Evolutionary conservation across 495 filamentous ascomycete species (phyloP).

Genomic region (Aspergillus affinis): DNA sequence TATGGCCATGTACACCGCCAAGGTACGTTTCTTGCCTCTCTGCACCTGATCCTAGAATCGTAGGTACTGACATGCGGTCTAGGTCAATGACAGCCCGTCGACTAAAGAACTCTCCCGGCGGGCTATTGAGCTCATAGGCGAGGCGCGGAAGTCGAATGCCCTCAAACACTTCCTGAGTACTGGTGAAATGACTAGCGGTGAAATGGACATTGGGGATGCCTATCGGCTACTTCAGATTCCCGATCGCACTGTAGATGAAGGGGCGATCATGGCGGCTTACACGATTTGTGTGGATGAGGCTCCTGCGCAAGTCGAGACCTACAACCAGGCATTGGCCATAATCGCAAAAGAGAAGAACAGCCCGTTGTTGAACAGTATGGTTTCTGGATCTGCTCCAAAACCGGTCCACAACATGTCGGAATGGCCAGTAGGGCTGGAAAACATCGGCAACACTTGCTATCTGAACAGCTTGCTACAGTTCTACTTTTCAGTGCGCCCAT

Average conservation of each 20-base stretch:
- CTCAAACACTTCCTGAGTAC: constrained; percentile 56
- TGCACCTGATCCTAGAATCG: not conserved
- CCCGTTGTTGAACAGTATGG: constrained; percentile 37
- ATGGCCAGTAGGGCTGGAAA: constrained; percentile 81
- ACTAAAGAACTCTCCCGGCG: constrained; percentile 50
- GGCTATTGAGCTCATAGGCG: constrained; percentile 58
- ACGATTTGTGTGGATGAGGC: constrained; percentile 50
- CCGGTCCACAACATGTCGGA: constrained; percentile 38
- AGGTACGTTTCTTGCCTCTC: constrained; percentile 36
- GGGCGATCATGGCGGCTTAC: constrained; percentile 50
- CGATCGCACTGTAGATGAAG: constrained; percentile 52
- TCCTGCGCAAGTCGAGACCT: constrained; percentile 46
- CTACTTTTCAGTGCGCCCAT: constrained; percentile 82
- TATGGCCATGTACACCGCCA: constrained; percentile 56
- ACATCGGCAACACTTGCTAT: constrained; percentile 97
- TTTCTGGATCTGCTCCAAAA: constrained; percentile 32
- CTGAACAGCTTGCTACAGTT: constrained; percentile 96
- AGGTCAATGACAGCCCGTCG: constrained; percentile 48
- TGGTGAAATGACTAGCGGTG: constrained; percentile 49
- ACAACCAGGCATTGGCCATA: constrained; percentile 48
- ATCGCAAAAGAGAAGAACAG: constrained; percentile 53
- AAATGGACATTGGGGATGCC: constrained; percentile 59
- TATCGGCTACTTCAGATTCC: constrained; percentile 56
- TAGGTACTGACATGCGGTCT: constrained; percentile 6
- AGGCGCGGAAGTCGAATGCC: constrained; percentile 51